Conservation (phyloP, 371 early-diverging fungal species). For the Mortierella sp. region DNA sequence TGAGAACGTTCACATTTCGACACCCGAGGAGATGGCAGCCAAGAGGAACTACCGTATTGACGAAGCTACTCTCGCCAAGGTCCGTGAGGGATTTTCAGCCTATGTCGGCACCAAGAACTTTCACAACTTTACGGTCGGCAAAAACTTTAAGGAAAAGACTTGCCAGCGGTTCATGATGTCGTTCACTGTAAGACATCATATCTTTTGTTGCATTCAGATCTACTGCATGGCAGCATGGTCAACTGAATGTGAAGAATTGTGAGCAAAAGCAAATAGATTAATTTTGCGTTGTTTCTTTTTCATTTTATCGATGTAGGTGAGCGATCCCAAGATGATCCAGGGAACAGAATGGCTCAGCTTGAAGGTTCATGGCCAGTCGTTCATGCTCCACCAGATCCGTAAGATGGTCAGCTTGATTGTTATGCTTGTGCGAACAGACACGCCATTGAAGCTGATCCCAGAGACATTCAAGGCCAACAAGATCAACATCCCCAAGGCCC, state of each 20-base stretch:
- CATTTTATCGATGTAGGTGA: constrained; percentile 53
- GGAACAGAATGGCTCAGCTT: constrained; percentile 95
- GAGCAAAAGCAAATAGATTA: not conserved
- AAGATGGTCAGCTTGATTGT: constrained; percentile 98
- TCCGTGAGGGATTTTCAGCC: constrained; percentile 76
- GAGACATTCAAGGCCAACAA: constrained; percentile 73
- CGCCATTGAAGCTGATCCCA: constrained; percentile 76
- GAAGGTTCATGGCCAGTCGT: constrained; percentile 97
- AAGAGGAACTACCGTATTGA: constrained; percentile 75
- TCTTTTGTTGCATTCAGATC: not conserved
- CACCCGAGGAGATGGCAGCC: constrained; percentile 64
- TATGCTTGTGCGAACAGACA: constrained; percentile 81
- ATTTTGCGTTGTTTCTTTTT: not conserved
- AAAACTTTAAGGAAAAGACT: constrained; percentile 80
- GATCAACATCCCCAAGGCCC: constrained; percentile 98
- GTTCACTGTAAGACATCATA: constrained; percentile 69
- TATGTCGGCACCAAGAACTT: constrained; percentile 96
- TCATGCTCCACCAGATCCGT: constrained; percentile 99
- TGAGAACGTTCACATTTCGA: constrained; percentile 59
- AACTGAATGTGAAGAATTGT: not conserved
- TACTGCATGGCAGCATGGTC: not conserved
- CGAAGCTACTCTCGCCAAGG: constrained; percentile 67
- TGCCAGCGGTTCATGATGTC: constrained; percentile 85
- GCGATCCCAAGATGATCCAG: constrained; percentile 82
- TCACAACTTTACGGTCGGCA: constrained; percentile 96